Percentiles rank a stretch among this genome's conserved stretches.
These are phyloP conservation scores for Erodium maritimum DNA, from an alignment of 345 rosid species.

Conservation along the genomic window DNA sequence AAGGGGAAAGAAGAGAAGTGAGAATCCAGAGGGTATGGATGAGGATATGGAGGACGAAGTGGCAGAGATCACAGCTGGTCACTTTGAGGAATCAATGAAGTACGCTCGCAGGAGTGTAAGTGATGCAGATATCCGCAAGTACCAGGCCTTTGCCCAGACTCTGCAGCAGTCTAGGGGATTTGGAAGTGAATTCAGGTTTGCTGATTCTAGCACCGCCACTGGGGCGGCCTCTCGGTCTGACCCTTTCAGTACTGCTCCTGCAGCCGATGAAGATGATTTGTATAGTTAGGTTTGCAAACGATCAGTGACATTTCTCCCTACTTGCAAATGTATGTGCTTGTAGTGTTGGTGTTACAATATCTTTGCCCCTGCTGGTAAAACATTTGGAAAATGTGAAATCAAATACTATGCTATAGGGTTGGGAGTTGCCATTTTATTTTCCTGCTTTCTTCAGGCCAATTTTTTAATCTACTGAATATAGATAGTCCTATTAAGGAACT, in stretches of 20 bases:
- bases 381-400: no score
- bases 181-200: conserved; percentile 26
- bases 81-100: conserved; percentile 36
- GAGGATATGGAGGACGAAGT: conserved; percentile 24
- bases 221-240: conserved; percentile 9
- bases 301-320: no score
- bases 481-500: no score
- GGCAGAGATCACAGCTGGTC: conserved; percentile 24
- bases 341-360: no score
- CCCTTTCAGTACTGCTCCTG: conserved; percentile 17
- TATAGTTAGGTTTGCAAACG: conserved; percentile 6
- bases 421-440: no score
- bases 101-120: no score
- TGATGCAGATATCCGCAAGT: conserved; percentile 27
- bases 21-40: conserved; percentile 27
- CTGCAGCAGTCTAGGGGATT: conserved; percentile 30
- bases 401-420: no score
- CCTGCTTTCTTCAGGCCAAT: no score
- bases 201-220: conserved; percentile 7
- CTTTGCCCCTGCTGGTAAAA: no score
- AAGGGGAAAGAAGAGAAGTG: conserved; percentile 17
- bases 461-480: no score
- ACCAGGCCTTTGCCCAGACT: conserved; percentile 30
- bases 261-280: conserved; percentile 18
- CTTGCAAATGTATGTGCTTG: no score